Base-by-base conservation (phyloP, 352 stramenopile genomes). In the Globisporangium spinosum region DNA sequence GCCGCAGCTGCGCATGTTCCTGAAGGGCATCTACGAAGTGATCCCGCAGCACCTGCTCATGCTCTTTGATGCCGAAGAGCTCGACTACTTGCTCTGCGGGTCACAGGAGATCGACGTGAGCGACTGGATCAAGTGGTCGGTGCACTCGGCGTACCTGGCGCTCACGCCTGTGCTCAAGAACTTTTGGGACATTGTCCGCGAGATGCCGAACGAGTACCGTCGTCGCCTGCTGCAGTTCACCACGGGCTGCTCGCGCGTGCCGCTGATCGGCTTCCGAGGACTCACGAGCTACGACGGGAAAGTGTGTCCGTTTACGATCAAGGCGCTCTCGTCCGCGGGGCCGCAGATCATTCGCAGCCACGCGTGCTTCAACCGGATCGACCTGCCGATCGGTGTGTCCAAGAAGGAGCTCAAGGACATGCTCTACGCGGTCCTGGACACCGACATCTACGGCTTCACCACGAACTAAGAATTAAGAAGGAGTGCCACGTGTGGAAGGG, bases 1-100 rank as follows among this genome's bases (percentile, higher is more conserved):
- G 22, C 49, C 77, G 12, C 93, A 98, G 77, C 80, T 98, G 7
- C 80, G 83, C 58, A 77, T 89, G 15, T 96, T 99, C 62, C 70
- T 99, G 3, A 93, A 90, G 58, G 97, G 98, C 20, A 94, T 99
- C 56, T 99, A 98, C 75, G 95, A 99, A 70, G 93, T 99, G 12
- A 90, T 98, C 49, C 97, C 97, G 12, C 85, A 91, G 70, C 79
- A 94, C 6, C 77, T 98, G 15, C 74, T 98, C 23, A 91, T 93
- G 58, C 79, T 98, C 15, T 99, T 99, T 77, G 97, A 99, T 77
- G 97, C 97, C 65, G 94, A 98, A 78, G 96, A 99, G 77, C 72
- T 99, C 10, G 97, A 99, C 68, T 83, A 98, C 43, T 63, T 99
- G 6, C 90, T 99, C 72, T 98, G 95, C 66, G 97, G 97, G 20